Evolutionary conservation across 306 rosid genomes (phyloP).

Genomic region (Vachellia pachyceras): DNA sequence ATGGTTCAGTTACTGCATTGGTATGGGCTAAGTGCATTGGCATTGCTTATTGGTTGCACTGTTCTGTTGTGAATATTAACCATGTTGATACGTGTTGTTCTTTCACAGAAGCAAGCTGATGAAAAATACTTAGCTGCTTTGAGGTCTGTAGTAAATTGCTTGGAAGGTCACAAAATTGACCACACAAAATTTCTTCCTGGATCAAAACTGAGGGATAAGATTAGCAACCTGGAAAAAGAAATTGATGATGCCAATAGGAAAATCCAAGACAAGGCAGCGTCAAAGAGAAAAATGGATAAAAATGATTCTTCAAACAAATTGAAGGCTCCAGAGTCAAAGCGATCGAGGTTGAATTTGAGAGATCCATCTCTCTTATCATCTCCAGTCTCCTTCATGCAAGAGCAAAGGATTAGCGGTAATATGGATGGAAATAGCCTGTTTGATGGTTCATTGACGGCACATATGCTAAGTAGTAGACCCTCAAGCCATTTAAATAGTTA

Average conservation of each 20-base stretch:
- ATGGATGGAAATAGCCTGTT: conserved; percentile 48
- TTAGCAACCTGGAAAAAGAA: conserved; percentile 53
- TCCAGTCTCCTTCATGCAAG: conserved; percentile 43
- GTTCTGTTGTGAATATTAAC: conserved; percentile 38
- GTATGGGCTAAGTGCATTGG: conserved; percentile 45
- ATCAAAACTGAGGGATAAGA: conserved; percentile 57
- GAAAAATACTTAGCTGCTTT: conserved; percentile 63
- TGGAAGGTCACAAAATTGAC: conserved; percentile 60
- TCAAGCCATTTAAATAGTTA: conserved; percentile 47
- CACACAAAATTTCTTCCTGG: conserved; percentile 52
- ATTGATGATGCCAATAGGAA: conserved; percentile 38
- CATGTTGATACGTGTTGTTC: conserved; percentile 28
- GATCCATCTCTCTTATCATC: conserved; percentile 45
- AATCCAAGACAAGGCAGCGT: conserved; percentile 35
- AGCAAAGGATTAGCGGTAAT: conserved; percentile 46
- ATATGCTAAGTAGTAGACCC: conserved; percentile 38
- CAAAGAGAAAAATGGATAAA: conserved; percentile 55
- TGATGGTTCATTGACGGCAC: conserved; percentile 41
- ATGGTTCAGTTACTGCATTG: conserved; percentile 40
- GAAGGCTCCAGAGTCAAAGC: conserved; percentile 50
- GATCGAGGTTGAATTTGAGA: conserved; percentile 36
- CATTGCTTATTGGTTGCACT: conserved; percentile 22
- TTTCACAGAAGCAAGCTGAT: conserved; percentile 56
- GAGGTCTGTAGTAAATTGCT: conserved; percentile 56
- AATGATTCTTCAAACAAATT: conserved; percentile 34